These are phyloP conservation scores for Botrytis byssoidea DNA, from an alignment of 2,329 filamentous ascomycete species.

Conservation along the genomic window DNA sequence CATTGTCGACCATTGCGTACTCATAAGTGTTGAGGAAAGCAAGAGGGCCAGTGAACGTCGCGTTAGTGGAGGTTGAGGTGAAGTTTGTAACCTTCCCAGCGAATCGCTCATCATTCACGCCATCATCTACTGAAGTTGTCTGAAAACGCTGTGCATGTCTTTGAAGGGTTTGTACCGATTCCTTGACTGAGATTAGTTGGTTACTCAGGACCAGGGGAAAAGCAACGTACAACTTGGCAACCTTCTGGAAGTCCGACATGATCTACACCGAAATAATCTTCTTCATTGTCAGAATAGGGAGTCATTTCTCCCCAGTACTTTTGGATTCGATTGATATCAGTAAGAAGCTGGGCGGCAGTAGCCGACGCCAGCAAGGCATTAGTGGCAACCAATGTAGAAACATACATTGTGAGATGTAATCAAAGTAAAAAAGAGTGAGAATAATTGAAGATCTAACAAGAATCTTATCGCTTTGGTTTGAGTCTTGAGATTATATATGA, in stretches of 20 bases:
- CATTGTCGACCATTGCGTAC: slow-evolving; percentile 45
- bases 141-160: slow-evolving; percentile 55
- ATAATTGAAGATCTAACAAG: not conserved
- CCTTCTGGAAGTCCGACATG: slow-evolving; percentile 50
- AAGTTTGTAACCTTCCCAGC: slow-evolving; percentile 49
- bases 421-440: not conserved
- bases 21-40: slow-evolving; percentile 53
- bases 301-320: slow-evolving; percentile 48
- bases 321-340: slow-evolving; percentile 38
- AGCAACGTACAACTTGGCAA: slow-evolving; percentile 48
- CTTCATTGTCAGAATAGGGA: slow-evolving; percentile 48
- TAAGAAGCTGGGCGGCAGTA: slow-evolving; percentile 28
- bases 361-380: slow-evolving; percentile 7
- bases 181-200: slow-evolving; percentile 22
- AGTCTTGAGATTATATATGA: slow-evolving; percentile 4
- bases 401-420: slow-evolving; percentile 1
- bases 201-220: not conserved
- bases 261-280: slow-evolving; percentile 47
- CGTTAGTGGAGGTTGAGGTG: slow-evolving; percentile 40
- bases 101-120: slow-evolving; percentile 49
- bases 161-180: slow-evolving; percentile 49
- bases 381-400: slow-evolving; percentile 11
- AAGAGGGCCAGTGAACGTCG: slow-evolving; percentile 48
- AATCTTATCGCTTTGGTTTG: not conserved
- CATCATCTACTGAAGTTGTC: slow-evolving; percentile 45